Evolutionary conservation across 2,329 filamentous ascomycete genomes (phyloP).

Genomic region (Cercospora citrullina): DNA sequence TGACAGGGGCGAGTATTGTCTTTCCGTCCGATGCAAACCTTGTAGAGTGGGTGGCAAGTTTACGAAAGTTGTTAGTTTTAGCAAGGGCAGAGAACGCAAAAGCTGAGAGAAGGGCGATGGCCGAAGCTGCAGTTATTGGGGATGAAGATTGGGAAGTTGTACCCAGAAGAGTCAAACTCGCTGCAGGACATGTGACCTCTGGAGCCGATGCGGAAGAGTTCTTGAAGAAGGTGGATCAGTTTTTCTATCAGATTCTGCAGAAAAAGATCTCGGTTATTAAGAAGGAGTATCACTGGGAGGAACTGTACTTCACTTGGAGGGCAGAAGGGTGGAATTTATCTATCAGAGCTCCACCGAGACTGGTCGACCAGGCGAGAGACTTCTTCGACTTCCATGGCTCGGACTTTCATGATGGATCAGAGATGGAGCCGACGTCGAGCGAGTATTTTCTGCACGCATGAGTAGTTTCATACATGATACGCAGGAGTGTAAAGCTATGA

Average conservation of each 20-base stretch:
- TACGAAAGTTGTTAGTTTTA: constrained; percentile 41
- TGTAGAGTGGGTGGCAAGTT: constrained; percentile 43
- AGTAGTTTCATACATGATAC: neutral
- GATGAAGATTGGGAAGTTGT: constrained; percentile 30
- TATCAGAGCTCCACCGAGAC: constrained; percentile 40
- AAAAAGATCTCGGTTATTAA: constrained; percentile 40
- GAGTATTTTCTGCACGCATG: neutral
- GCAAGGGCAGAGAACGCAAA: constrained; percentile 37
- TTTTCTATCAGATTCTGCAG: constrained; percentile 39
- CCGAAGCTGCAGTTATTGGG: constrained; percentile 7
- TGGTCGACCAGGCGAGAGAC: constrained; percentile 37
- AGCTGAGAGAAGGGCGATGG: constrained; percentile 24
- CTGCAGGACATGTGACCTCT: constrained; percentile 43
- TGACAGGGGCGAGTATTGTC: constrained; percentile 40
- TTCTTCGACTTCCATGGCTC: constrained; percentile 28
- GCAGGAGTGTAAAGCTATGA: neutral
- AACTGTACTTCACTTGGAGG: constrained; percentile 42
- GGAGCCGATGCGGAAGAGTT: constrained; percentile 42
- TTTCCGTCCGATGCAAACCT: constrained; percentile 44
- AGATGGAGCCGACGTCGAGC: neutral
- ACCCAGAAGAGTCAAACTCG: constrained; percentile 28
- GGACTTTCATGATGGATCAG: neutral
- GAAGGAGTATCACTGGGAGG: constrained; percentile 35
- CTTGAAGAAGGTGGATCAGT: constrained; percentile 38
- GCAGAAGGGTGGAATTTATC: constrained; percentile 40